These are phyloP conservation scores for Penicillium manginii DNA, from an alignment of 495 filamentous ascomycete species.

Conservation along the genomic window DNA sequence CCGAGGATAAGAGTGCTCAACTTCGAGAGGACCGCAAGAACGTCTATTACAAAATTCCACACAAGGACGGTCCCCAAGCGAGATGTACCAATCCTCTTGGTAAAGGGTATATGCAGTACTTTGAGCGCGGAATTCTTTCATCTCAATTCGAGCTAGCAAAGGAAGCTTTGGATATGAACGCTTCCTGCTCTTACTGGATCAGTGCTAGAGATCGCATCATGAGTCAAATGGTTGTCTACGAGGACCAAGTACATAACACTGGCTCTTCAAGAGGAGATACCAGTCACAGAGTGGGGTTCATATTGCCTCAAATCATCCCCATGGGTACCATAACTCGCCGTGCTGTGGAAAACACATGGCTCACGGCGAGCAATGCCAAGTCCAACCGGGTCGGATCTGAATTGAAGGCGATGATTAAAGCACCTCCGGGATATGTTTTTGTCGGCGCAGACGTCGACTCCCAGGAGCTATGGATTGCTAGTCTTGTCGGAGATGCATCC, in stretches of 20 bases:
- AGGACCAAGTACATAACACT: slow-evolving; percentile 55
- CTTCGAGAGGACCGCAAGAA: slow-evolving; percentile 68
- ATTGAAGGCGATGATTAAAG: slow-evolving; percentile 94
- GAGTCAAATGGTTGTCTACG: slow-evolving; percentile 91
- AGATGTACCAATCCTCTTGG: slow-evolving; percentile 84
- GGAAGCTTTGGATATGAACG: slow-evolving; percentile 96
- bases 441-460: slow-evolving; percentile 98
- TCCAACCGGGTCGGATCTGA: slow-evolving; percentile 94
- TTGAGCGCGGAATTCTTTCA: slow-evolving; percentile 83
- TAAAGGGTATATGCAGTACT: slow-evolving; percentile 87
- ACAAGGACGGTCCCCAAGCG: slow-evolving; percentile 89
- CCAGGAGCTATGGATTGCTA: slow-evolving; percentile 99
- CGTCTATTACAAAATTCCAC: slow-evolving; percentile 90
- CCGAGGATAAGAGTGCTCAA: slow-evolving; percentile 66
- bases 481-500: slow-evolving; percentile 89
- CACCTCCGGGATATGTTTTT: slow-evolving; percentile 87
- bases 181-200: slow-evolving; percentile 98
- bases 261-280: slow-evolving; percentile 15
- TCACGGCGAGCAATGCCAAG: slow-evolving; percentile 97
- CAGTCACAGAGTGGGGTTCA: slow-evolving; percentile 67
- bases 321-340: slow-evolving; percentile 99
- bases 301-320: slow-evolving; percentile 97
- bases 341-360: slow-evolving; percentile 97
- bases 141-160: slow-evolving; percentile 90
- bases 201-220: slow-evolving; percentile 89